Evolutionary conservation across 2,329 filamentous ascomycete species (phyloP), one percentile per base, ranked within the genome.

Genomic region (Xylaria sp.): DNA sequence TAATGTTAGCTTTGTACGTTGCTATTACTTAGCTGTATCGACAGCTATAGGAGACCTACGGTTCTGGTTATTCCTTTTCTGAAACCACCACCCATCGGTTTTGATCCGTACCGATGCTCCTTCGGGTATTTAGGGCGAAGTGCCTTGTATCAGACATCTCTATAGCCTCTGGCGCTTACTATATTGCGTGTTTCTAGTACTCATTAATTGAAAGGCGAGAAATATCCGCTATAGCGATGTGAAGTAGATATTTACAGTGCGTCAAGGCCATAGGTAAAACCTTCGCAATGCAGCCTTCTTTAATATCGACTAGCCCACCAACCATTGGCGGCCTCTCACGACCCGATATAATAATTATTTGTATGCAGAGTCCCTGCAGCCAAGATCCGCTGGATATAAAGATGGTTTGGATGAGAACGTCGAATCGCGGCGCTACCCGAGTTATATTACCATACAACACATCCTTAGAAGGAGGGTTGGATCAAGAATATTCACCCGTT

Each of bases 401-500:
- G 6, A 17, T 24, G n/a, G 14, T 27, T 21, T 48, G 1, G n/a
- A 12, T 61, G 17, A 58, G 17, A 61, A 48, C 2, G 42, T 65
- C 66, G 36, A 68, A 62, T 65, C 57, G 66, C 66, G 62, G 66
- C 53, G 57, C n/a, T 55, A 58, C 17, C 58, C 34, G 56, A 21
- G n/a, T 65, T 17, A 34, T 51, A 53, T 45, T 48, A 36, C 4
- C 51, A 48, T 47, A 48, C 36, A 45, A 47, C 4, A 62, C 36
- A 24, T 57, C 3, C 8, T 42, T 14, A 27, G 17, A 42, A 19
- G n/a, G n/a, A 55, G 48, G 36, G 34, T 62, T 47, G 66, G 45
- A 61, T 48, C 11, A 48, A 21, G 14, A 55, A 48, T 19, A 53
- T 34, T 48, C 34, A 51, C 11, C 21, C 27, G n/a, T 30, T 36